Evolutionary conservation across 805 yeast genomes (phyloP).

Genomic region (Myxozyma geophila): DNA sequence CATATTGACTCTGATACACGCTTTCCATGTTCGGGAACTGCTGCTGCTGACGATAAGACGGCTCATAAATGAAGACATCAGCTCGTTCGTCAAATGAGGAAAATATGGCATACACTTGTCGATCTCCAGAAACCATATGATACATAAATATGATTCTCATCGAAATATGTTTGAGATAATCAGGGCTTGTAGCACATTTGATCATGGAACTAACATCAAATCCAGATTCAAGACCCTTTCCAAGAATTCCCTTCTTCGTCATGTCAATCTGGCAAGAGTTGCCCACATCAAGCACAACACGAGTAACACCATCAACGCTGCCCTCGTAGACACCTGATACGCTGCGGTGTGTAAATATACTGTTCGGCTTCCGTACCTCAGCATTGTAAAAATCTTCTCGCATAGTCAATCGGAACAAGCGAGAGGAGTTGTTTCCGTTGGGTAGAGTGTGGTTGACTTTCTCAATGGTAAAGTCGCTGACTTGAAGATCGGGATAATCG

Average conservation of each 20-base stretch:
- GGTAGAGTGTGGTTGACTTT: slow-evolving; percentile 69
- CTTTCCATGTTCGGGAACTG: slow-evolving; percentile 60
- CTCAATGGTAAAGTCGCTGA: slow-evolving; percentile 59
- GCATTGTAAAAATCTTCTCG: slow-evolving; percentile 64
- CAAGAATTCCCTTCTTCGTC: slow-evolving; percentile 76
- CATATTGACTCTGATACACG: slow-evolving; percentile 55
- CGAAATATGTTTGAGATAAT: slow-evolving; percentile 54
- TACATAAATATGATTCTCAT: slow-evolving; percentile 58
- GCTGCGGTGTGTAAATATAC: slow-evolving; percentile 64
- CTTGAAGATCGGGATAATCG: slow-evolving; percentile 47
- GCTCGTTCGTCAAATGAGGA: slow-evolving; percentile 60
- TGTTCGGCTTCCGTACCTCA: slow-evolving; percentile 61
- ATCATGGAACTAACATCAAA: slow-evolving; percentile 55
- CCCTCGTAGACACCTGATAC: slow-evolving; percentile 78
- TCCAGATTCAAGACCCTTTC: slow-evolving; percentile 83
- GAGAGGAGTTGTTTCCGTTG: slow-evolving; percentile 56
- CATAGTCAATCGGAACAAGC: slow-evolving; percentile 67
- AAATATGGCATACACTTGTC: slow-evolving; percentile 72
- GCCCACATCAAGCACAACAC: slow-evolving; percentile 82
- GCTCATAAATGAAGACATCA: slow-evolving; percentile 64
- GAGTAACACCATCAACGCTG: slow-evolving; percentile 64
- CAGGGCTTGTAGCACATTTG: slow-evolving; percentile 47
- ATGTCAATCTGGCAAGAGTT: slow-evolving; percentile 71
- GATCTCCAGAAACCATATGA: slow-evolving; percentile 73
- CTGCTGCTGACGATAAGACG: slow-evolving; percentile 64